Conservation (phyloP, 345 rosid species). For the Cardamine chenopodiifolia region DNA sequence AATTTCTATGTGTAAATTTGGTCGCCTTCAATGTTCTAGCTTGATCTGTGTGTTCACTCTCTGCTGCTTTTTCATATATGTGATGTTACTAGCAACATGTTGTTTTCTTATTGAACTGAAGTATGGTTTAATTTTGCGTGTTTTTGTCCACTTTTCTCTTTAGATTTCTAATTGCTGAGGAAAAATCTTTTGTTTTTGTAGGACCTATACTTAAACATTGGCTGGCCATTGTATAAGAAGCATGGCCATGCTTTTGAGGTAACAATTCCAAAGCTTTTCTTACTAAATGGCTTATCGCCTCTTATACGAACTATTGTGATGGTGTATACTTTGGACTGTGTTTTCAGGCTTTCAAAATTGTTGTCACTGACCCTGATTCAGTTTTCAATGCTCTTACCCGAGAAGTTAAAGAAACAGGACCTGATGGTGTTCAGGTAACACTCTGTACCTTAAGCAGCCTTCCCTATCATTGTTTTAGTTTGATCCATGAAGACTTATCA, state of each 20-base stretch:
- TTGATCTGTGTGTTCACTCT: not conserved
- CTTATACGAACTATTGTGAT: not conserved
- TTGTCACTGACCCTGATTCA: slow-evolving; percentile 85
- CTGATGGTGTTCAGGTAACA: slow-evolving; percentile 83
- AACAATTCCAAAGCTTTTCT: slow-evolving; percentile 6
- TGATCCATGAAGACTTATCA: not conserved
- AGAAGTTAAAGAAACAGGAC: slow-evolving; percentile 77
- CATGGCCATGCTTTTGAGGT: slow-evolving; percentile 97
- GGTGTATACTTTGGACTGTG: not conserved
- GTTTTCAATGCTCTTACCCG: slow-evolving; percentile 69
- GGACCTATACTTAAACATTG: slow-evolving; percentile 77
- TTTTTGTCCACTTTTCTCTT: not conserved
- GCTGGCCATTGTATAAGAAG: slow-evolving; percentile 90
- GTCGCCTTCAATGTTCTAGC: no score
- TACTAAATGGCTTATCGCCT: not conserved
- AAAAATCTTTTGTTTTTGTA: slow-evolving; percentile 27
- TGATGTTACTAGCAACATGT: no score
- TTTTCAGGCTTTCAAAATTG: slow-evolving; percentile 77
- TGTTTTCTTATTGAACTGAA: no score
- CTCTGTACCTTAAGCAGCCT: not conserved
- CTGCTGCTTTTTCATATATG: no score
- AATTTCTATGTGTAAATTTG: not conserved
- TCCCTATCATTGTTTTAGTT: slow-evolving; percentile 6
- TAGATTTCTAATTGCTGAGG: not conserved
- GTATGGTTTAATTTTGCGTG: not conserved